These are phyloP conservation scores for Dothideomycetes sp. DNA, from an alignment of 2,329 filamentous ascomycete genomes.

Conservation along the genomic window DNA sequence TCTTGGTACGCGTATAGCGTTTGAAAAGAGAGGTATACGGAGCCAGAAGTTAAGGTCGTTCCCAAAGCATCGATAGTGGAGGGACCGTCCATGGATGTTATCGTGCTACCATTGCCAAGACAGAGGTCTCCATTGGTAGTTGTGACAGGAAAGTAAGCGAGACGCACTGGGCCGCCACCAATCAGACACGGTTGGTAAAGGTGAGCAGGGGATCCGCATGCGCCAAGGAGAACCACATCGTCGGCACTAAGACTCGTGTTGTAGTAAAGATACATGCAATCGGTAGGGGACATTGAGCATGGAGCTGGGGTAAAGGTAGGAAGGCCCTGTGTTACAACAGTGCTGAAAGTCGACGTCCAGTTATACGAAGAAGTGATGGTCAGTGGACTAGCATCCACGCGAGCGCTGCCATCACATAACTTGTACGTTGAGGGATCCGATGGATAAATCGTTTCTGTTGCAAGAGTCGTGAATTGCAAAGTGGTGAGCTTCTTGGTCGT, in stretches of 20 bases:
- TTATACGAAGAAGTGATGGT: constrained; percentile 8
- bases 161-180: constrained; percentile 14
- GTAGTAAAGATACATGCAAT: constrained; percentile 12
- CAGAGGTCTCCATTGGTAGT: constrained; percentile 5
- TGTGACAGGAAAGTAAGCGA: constrained; percentile 16
- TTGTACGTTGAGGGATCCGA: constrained; percentile 10
- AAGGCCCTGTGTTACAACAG: background rate
- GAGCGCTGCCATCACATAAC: constrained; percentile 15
- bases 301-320: constrained; percentile 9
- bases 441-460: constrained; percentile 6
- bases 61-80: constrained; percentile 12
- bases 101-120: constrained; percentile 4
- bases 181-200: constrained; percentile 12
- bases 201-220: constrained; percentile 12
- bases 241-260: constrained; percentile 8
- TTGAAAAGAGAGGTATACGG: constrained; percentile 14
- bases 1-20: constrained; percentile 13
- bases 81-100: constrained; percentile 2
- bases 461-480: no score
- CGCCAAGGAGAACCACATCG: constrained; percentile 3
- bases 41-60: constrained; percentile 12
- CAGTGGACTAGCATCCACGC: constrained; percentile 11
- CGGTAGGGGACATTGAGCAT: constrained; percentile 8
- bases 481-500: no score
- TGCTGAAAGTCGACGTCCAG: constrained; percentile 2